phyloP scores from a whole-genome alignment of 2,329 filamentous ascomycete genomes.

The Aspergillus latus region DNA sequence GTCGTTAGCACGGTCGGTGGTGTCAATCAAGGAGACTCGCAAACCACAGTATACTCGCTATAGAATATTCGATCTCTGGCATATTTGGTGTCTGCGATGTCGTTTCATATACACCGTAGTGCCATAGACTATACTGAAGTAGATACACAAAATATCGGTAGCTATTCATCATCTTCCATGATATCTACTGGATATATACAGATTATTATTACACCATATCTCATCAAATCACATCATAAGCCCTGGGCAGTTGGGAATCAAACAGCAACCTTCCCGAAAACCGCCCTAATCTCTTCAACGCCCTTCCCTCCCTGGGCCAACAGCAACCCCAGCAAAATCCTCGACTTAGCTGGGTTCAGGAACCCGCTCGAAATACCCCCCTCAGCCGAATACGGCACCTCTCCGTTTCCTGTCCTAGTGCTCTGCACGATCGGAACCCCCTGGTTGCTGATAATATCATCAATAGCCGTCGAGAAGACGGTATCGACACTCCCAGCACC shows the following conservation, averaged over 20 bases:
- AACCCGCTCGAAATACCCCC: constrained; percentile 25
- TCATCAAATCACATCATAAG: not conserved
- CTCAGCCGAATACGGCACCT: constrained; percentile 24
- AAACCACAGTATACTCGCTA: not conserved
- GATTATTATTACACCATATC: not conserved
- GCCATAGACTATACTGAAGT: too few relatives aligned
- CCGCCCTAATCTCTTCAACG: constrained; percentile 14
- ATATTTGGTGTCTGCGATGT: not conserved
- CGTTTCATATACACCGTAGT: not conserved
- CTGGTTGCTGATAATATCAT: constrained; percentile 18
- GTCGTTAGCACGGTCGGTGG: constrained; percentile 6
- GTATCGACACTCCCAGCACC: constrained; percentile 25
- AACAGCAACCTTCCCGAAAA: constrained; percentile 14
- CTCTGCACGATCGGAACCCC: constrained; percentile 24
- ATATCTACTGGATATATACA: not conserved
- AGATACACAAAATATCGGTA: too few relatives aligned
- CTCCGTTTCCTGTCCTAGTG: constrained; percentile 27
- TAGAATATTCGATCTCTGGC: too few relatives aligned
- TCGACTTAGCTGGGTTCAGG: constrained; percentile 21
- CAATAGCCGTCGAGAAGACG: constrained; percentile 16
- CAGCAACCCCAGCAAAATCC: constrained; percentile 21
- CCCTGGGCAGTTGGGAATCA: not conserved
- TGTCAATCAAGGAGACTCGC: not conserved
- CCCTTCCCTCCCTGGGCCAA: constrained; percentile 17
- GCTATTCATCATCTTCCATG: not conserved